Conservation (phyloP, 176 grass and related monocot species). For the Rhipidocladum racemiflorum region DNA sequence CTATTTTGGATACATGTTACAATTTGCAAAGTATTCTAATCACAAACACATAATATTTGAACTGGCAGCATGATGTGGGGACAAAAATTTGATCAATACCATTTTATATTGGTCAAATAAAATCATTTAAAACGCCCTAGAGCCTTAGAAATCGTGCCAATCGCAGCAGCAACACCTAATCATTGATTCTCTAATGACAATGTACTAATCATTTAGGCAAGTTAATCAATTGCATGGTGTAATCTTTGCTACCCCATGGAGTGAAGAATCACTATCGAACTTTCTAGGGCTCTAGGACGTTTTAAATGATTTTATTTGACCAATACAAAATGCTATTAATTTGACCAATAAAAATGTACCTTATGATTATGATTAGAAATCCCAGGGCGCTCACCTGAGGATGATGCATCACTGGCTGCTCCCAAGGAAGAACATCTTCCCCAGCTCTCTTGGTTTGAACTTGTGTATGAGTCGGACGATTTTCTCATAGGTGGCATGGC, state of each 20-base stretch:
- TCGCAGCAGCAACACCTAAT: background rate
- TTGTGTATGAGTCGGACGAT: too few species aligned
- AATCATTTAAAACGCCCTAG: background rate
- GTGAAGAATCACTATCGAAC: background rate
- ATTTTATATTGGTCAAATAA: background rate
- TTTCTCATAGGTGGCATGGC: too few species aligned
- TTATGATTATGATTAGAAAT: too few species aligned
- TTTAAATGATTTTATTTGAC: too few species aligned
- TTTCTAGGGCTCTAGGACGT: background rate
- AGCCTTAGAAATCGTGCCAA: background rate
- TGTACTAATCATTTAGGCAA: background rate
- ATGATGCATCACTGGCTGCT: too few species aligned
- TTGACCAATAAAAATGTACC: too few species aligned
- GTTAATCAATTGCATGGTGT: background rate
- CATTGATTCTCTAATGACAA: background rate
- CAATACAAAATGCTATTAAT: too few species aligned
- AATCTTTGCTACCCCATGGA: background rate
- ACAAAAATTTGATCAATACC: background rate
- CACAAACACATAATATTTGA: background rate
- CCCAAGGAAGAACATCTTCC: too few species aligned
- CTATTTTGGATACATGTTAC: background rate
- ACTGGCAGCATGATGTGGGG: background rate
- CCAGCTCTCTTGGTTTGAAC: too few species aligned
- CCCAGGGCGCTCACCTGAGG: too few species aligned
- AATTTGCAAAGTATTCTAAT: background rate